Conservation (phyloP, 768 basidiomycete species). For the Sarcomyxa edulis region DNA sequence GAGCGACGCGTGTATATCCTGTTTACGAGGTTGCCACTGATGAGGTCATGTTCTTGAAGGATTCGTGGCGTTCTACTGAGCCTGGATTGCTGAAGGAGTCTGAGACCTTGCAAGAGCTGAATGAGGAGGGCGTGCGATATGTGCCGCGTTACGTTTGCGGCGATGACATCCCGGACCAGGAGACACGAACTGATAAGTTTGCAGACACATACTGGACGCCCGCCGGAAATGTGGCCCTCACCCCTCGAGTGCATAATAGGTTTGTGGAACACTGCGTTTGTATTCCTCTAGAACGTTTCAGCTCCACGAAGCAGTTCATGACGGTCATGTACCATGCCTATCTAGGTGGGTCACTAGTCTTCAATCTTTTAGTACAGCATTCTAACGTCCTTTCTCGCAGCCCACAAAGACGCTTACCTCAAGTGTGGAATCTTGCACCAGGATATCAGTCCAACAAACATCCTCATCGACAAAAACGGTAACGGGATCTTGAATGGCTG, state of each 20-base stretch:
- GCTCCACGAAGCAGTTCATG: conserved; percentile 13
- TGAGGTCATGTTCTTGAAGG: conserved; percentile 19
- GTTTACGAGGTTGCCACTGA: conserved; percentile 10
- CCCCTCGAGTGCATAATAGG: conserved; percentile 14
- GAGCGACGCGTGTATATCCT: conserved; percentile 13
- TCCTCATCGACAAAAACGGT: conserved; percentile 1
- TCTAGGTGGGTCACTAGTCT: not conserved
- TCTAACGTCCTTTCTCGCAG: not conserved
- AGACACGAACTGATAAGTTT: not conserved
- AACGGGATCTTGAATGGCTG: conserved; percentile 7
- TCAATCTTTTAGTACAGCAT: no score
- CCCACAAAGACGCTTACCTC: conserved; percentile 7
- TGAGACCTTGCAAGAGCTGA: conserved; percentile 12
- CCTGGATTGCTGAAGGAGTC: conserved; percentile 11
- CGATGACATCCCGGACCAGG: conserved; percentile 20
- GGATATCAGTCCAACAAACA: conserved; percentile 6
- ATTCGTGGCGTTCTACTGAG: conserved; percentile 16
- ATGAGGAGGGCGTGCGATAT: conserved; percentile 9
- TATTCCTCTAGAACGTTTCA: conserved; percentile 7
- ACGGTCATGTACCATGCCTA: conserved; percentile 14
- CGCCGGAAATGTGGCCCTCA: conserved; percentile 4
- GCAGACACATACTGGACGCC: no score
- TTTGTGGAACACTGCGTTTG: conserved; percentile 16
- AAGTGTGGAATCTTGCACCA: conserved; percentile 6
- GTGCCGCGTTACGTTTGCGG: conserved; percentile 22